A percentile compares a stretch with the other conserved stretches of the same genome.
phyloP scores from a whole-genome alignment of 1,284 basidiomycete species.

The Ustilago nuda region DNA sequence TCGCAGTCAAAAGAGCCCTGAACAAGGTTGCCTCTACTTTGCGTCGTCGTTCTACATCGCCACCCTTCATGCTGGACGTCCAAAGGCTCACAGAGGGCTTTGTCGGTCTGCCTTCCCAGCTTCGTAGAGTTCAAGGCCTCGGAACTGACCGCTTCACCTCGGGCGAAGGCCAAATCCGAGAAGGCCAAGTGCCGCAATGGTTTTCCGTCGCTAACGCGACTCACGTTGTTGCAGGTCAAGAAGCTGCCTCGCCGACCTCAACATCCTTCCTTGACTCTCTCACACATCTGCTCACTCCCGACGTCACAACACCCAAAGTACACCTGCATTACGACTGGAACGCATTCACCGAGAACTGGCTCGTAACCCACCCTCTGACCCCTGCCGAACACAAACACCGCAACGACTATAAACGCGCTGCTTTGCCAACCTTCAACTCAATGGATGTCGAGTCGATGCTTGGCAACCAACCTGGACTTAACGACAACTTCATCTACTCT shows the following conservation, averaged over 20 bases:
- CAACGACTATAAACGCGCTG: conserved; percentile 36
- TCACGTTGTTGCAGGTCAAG: conserved; percentile 32
- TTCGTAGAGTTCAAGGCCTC: conserved; percentile 35
- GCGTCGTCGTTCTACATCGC: conserved; percentile 2
- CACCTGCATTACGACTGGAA: conserved; percentile 61
- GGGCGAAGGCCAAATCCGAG: conserved; percentile 41
- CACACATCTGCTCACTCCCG: conserved; percentile 2
- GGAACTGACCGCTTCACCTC: conserved; percentile 43
- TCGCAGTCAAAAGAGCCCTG: neutral
- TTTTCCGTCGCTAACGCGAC: conserved; percentile 18
- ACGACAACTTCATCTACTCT: conserved; percentile 46
- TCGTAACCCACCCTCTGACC: conserved; percentile 17
- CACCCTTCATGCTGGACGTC: conserved; percentile 26
- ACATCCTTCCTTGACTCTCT: conserved; percentile 10
- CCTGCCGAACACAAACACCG: conserved; percentile 9
- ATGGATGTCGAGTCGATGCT: conserved; percentile 58
- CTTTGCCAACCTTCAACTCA: conserved; percentile 59
- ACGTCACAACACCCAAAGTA: conserved; percentile 2
- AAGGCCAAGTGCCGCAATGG: conserved; percentile 58
- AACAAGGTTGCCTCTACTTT: neutral
- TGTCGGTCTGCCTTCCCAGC: conserved; percentile 41
- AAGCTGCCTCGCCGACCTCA: conserved; percentile 2
- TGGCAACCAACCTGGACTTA: conserved; percentile 37
- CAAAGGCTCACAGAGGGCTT: conserved; percentile 28
- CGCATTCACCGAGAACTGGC: conserved; percentile 42